Evolutionary conservation across 140 eudicot genomes (phyloP), one percentile per base, ranked within the genome.

Genomic region (Cichorium intybus): DNA sequence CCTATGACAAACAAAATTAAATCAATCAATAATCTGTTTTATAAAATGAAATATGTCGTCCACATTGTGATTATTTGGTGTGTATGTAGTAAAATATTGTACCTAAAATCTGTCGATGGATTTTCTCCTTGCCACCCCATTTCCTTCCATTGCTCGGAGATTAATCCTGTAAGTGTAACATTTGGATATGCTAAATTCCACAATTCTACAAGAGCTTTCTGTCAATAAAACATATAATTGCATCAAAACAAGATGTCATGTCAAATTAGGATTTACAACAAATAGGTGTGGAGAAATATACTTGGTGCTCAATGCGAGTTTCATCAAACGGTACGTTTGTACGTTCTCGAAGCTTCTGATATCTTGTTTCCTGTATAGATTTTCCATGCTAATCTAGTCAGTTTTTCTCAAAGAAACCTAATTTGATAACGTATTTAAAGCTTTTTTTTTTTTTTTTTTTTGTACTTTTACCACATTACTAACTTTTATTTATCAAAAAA

Each of bases 41-140:
- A 24, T 35, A 17, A 22, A 51, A 46, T 9, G 23, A 16, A 21
- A 14, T 7, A 24, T 20, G 8, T 11, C n/a, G n/a, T n/a, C n/a
- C n/a, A n/a, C n/a, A 58, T 2, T 15, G 21, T 15, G 7, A 4
- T 15, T 43, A 4, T 15, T 3, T n/a, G n/a, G 34, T 54, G 10
- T 12, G 8, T 7, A 16, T 11, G n/a, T 0, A 5, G 31, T 21
- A 46, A n/a, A 16, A 10, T 5, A 49, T 3, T 24, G 54, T 52
- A 92, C 98, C 98, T 83, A 68, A 93, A 83, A 68, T 93, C 99
- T 27, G 92, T 86, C 27, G 97, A 77, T 1, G 97, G 97, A 79
- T 90, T 90, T 46, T 79, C 39, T 46, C 97, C 97, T 75, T 84
- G 97, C 95, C 97, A 90, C 9, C 97, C 97, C 97, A 90, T 83